Conservation (phyloP, 2,329 filamentous ascomycete genomes). For the Fusarium sp. region DNA sequence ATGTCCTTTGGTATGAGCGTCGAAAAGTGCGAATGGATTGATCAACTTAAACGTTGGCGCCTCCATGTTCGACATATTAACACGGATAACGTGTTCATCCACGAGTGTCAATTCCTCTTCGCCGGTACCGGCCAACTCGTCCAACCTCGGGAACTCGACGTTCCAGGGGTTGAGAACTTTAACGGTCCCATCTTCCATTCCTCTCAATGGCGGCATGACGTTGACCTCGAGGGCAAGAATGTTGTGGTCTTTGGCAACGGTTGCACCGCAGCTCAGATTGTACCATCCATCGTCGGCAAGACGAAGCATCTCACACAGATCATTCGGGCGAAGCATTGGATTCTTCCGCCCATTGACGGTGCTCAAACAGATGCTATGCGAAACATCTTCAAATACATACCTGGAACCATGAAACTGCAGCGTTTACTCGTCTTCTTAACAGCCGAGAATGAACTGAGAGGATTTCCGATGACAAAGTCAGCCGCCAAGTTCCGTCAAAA, state of each 20-base stretch:
- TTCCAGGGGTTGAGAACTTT: conserved; percentile 64
- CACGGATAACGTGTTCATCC: conserved; percentile 39
- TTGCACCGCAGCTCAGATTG: conserved; percentile 66
- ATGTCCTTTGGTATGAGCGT: conserved; percentile 56
- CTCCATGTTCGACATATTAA: conserved; percentile 44
- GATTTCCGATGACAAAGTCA: conserved; percentile 56
- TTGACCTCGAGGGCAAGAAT: conserved; percentile 60
- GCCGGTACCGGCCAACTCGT: conserved; percentile 51
- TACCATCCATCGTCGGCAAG: conserved; percentile 56
- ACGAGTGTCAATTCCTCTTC: conserved; percentile 57
- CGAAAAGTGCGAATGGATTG: conserved; percentile 54
- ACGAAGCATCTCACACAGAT: conserved; percentile 55
- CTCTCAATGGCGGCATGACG: conserved; percentile 42
- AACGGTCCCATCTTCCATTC: conserved; percentile 6
- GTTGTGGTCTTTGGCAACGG: conserved; percentile 68
- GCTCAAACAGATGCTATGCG: neutral
- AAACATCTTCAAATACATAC: neutral
- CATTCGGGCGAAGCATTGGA: conserved; percentile 58
- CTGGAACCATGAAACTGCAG: neutral
- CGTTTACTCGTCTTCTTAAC: conserved; percentile 17
- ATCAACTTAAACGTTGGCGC: conserved; percentile 50
- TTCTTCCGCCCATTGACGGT: conserved; percentile 23
- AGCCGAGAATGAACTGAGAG: conserved; percentile 47
- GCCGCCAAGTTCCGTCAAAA: conserved; percentile 51
- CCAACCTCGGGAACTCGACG: conserved; percentile 51